Conservation (phyloP, 768 basidiomycete species). For the Auriscalpium microsporum region DNA sequence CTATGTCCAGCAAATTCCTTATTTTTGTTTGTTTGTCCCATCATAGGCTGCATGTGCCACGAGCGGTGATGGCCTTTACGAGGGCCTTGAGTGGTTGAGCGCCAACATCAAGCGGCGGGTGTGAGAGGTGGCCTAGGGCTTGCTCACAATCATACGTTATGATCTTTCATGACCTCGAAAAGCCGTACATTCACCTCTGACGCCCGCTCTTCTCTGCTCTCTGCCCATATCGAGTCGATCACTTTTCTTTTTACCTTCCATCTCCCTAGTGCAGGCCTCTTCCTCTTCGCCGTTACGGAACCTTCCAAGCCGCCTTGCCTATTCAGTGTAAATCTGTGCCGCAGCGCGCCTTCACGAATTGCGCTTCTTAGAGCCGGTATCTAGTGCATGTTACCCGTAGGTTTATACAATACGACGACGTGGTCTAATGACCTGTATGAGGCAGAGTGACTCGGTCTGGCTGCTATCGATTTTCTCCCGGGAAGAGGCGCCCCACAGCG, state of each 20-base stretch:
- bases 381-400: not conserved
- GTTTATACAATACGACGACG: not conserved
- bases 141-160: conserved; percentile 43
- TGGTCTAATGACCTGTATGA: not conserved
- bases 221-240: conserved; percentile 13
- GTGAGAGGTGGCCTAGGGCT: conserved; percentile 33
- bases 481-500: conserved; percentile 63
- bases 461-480: conserved; percentile 51
- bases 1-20: conserved; percentile 4
- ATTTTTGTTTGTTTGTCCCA: conserved; percentile 5
- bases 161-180: conserved; percentile 44
- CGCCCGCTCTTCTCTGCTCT: conserved; percentile 20
- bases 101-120: conserved; percentile 81
- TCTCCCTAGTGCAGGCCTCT: conserved; percentile 10
- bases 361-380: conserved; percentile 12
- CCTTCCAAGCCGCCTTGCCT: conserved; percentile 6
- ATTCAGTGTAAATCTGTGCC: conserved; percentile 6
- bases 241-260: not conserved
- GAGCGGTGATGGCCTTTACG: conserved; percentile 96
- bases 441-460: not conserved
- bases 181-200: conserved; percentile 12
- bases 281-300: conserved; percentile 12
- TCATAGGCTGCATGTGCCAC: conserved; percentile 92
- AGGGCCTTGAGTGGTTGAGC: conserved; percentile 96
- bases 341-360: conserved; percentile 5